Conservation (phyloP, 169 alveolate genomes). For the Plasmodium falciparum region DNA sequence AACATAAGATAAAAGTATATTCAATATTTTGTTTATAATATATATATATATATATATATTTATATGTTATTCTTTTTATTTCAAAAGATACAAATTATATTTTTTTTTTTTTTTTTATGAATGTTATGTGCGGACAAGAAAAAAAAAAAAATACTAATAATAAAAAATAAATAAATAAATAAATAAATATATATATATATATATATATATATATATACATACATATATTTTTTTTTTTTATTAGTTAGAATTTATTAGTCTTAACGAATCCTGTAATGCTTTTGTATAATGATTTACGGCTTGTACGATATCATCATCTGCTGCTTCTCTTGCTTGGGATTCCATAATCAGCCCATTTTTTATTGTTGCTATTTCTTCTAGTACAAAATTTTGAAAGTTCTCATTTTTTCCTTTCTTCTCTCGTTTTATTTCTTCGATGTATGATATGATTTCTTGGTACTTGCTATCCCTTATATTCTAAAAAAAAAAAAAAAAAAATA, state of each 20-base stretch:
- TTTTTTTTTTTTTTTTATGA: neutral
- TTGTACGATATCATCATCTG: slow-evolving; percentile 93
- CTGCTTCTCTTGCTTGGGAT: slow-evolving; percentile 90
- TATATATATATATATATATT: too few species aligned
- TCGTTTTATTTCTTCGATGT: slow-evolving; percentile 48
- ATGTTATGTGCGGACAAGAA: neutral
- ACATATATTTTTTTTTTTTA: neutral
- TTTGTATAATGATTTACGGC: slow-evolving; percentile 92
- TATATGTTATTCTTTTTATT: too few species aligned
- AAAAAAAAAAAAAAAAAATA: neutral
- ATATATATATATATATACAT: neutral
- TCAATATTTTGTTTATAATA: too few species aligned
- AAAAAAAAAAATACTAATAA: neutral
- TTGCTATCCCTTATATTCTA: slow-evolving; percentile 64
- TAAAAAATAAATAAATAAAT: neutral
- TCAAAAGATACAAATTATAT: neutral
- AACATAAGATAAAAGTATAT: too few species aligned
- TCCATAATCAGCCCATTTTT: slow-evolving; percentile 88
- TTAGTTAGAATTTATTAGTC: slow-evolving; percentile 80
- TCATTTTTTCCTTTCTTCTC: slow-evolving; percentile 75
- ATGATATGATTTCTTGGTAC: slow-evolving; percentile 65
- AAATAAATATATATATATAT: neutral
- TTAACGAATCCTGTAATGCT: slow-evolving; percentile 87
- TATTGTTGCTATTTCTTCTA: slow-evolving; percentile 86
- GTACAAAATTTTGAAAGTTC: slow-evolving; percentile 82